Conservation (phyloP, 108 stramenopile species). For the Cyclostephanos tholiformis region DNA sequence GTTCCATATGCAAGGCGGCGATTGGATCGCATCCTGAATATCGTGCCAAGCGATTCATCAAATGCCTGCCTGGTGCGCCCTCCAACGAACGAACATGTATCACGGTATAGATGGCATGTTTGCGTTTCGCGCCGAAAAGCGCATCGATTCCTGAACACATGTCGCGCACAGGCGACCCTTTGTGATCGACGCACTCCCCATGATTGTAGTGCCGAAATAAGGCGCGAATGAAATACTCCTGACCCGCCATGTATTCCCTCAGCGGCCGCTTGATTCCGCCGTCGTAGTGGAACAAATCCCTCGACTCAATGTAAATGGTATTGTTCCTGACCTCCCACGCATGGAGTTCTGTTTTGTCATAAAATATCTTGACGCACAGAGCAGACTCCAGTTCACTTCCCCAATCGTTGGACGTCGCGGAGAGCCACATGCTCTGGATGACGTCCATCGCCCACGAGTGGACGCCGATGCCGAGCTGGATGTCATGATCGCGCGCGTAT, state of each 20-base stretch:
- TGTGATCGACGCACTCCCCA: conserved; percentile 1
- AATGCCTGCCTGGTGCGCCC: not conserved
- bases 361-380: conserved; percentile 22
- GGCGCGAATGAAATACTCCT: conserved; percentile 5
- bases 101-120: conserved; percentile 8
- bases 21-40: conserved; percentile 21
- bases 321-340: not conserved
- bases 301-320: conserved; percentile 10
- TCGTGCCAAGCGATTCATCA: not conserved
- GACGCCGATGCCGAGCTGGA: conserved; percentile 17
- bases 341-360: not conserved
- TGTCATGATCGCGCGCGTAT: conserved; percentile 18
- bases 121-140: conserved; percentile 15
- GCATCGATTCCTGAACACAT: conserved; percentile 34
- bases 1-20: conserved; percentile 41
- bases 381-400: not conserved
- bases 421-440: conserved; percentile 12
- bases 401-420: conserved; percentile 11
- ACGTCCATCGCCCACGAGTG: conserved; percentile 23
- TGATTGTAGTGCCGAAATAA: conserved; percentile 41
- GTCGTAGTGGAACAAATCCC: conserved; percentile 5
- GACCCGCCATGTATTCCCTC: conserved; percentile 26
- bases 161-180: conserved; percentile 7
- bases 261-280: conserved; percentile 1
- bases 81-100: conserved; percentile 26